Conservation (phyloP, 2,329 filamentous ascomycete genomes). For the Cladosporium cucumerinum region DNA sequence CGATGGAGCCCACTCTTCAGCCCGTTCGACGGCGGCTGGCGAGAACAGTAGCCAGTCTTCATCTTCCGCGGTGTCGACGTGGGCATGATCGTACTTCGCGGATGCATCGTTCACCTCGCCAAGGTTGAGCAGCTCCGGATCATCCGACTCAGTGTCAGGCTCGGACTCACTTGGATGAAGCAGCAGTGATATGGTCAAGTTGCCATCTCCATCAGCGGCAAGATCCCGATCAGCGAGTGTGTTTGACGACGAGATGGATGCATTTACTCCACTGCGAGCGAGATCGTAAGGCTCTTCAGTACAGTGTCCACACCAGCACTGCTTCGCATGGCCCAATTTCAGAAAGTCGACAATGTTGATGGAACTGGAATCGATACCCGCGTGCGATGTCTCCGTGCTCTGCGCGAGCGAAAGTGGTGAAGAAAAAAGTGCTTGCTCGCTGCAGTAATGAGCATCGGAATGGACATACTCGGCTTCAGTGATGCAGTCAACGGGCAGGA, state of each 20-base stretch:
- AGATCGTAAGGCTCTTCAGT: background rate
- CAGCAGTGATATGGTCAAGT: background rate
- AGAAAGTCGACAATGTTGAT: constrained; percentile 29
- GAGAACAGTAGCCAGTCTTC: constrained; percentile 3
- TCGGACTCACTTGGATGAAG: background rate
- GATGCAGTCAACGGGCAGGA: constrained; percentile 12
- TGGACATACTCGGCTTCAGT: constrained; percentile 13
- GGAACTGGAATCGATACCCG: constrained; percentile 9
- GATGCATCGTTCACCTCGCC: background rate
- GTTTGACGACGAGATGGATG: background rate
- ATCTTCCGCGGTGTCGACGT: background rate
- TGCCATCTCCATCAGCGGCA: background rate
- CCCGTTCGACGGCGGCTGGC: background rate
- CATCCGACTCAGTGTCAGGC: background rate
- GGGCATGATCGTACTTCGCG: background rate
- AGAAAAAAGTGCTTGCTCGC: constrained; percentile 29
- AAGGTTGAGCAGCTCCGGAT: background rate
- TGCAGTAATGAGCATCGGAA: constrained; percentile 28
- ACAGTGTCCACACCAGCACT: constrained; percentile 28
- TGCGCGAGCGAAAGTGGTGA: constrained; percentile 14
- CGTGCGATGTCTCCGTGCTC: background rate
- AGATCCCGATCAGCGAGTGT: background rate
- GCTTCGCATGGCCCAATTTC: constrained; percentile 29
- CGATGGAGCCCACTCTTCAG: background rate
- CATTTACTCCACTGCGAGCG: background rate